Evolutionary conservation across 768 basidiomycete species (phyloP), one percentile per base, ranked within the genome.

Genomic region (Neoboletus magnificus): DNA sequence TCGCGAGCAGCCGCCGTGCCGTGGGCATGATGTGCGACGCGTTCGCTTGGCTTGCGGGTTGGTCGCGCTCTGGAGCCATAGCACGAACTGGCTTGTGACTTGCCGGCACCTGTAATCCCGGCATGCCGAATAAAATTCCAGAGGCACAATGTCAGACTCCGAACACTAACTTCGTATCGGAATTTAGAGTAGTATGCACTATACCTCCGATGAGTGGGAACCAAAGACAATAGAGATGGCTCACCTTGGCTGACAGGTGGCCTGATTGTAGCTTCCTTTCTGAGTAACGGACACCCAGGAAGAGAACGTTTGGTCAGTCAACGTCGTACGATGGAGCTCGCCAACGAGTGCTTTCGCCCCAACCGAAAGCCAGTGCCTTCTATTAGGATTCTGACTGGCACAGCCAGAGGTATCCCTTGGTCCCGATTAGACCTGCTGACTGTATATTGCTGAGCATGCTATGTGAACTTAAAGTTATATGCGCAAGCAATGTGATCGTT

Each of bases 1-100:
- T 63, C 20, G 61, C 58, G 13, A 76, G 62, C 39, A 72, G 44
- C 16, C 59, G 51, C 44, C 54, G 44, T 3, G 65, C 58, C 10
- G 54, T 29, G 27, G 50, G 55, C 44, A 52, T 44, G 40, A 5
- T 9, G 27, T 41, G 18, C 36, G 41, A 45, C 13, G 30, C 18
- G 32, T 15, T 43, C 48, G 42, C 42, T 23, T 37, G 56, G 52
- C 39, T 8, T 23, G 50, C 25, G 27, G 23, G 43, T 33, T 20
- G 29, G 33, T 46, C 54, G 23, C 33, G 20, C 53, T 18, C 36
- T 22, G 15, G 29, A 12, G 22, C 46, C 27, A 12, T 27, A 11
- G 8, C 42, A 22, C 35, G 29, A 42, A 48, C 49, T 35, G 39
- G 52, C 33, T 44, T 23, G 46, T 48, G 42, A 49, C 36, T 32